Evolutionary conservation across 1,284 basidiomycete species (phyloP), one percentile per base, ranked within the genome.

Genomic region (Xanthoconium separans): DNA sequence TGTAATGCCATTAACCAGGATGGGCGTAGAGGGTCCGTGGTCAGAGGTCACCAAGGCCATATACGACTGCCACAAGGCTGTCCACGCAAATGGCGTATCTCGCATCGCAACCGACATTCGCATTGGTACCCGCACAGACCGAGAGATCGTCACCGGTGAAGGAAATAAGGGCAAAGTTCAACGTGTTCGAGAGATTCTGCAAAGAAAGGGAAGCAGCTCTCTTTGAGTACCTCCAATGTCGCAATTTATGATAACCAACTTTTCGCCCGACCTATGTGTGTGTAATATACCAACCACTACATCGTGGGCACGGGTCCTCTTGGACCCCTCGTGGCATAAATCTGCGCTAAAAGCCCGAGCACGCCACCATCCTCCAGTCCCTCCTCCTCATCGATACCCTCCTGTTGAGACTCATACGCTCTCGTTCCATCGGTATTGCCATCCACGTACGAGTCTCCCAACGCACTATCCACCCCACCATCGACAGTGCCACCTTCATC

Each of bases 51-150:
- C 78, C 51, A 76, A 88, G 61, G 88, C 87, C 1, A 93, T 93
- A 54, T 87, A 93, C 57, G 90, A 89, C 55, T 95, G 93, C 65
- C 94, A 97, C 67, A 81, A 80, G 20, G 94, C 93, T 0, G 89
- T 96, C 0, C 94, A 96, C 64, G 83, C 81, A 2, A 79, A 81
- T 65, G 90, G 89, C 33, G 83, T 83, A 2, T 82, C 82, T 20
- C 82, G 90, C 44, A 77, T 90, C 40, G 86, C 91, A 24, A 94
- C 93, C 8, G 94, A 97, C 71, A 90, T 97, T 55, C 87, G 94
- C 30, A 95, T 97, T 54, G 94, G 94, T 42, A 97, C 94, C 0
- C 83, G 94, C 42, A 80, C 81, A 18, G 93, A 95, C 72, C 80
- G 84, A 51, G 73, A 80, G 30, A 80, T 87, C 36, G 70, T 70